Percentiles rank a stretch among this genome's conserved stretches.
Evolutionary conservation across 768 basidiomycete species (phyloP).

Genomic region (Pholiota conissans): DNA sequence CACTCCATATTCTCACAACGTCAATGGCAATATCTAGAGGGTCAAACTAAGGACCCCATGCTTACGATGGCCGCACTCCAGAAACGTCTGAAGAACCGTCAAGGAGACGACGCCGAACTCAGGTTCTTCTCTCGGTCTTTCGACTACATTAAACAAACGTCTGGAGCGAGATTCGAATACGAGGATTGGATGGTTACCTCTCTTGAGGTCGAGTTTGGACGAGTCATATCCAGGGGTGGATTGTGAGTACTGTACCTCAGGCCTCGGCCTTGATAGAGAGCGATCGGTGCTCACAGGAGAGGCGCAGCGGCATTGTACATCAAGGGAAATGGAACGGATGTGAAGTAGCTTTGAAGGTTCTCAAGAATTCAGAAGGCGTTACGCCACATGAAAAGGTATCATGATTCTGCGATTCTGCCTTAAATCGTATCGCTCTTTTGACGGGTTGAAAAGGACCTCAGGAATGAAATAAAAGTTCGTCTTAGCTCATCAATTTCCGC

Average conservation of each 20-base stretch:
- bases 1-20: no score
- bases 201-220: slow-evolving; percentile 20
- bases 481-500: no score
- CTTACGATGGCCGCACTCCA: neutral
- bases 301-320: slow-evolving; percentile 8
- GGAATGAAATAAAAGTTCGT: neutral
- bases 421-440: neutral
- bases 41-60: neutral
- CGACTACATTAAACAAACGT: neutral
- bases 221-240: slow-evolving; percentile 15
- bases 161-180: neutral
- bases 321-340: slow-evolving; percentile 12
- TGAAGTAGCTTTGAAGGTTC: slow-evolving; percentile 15
- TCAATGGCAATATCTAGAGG: no score
- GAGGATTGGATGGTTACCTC: slow-evolving; percentile 20
- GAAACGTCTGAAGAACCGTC: neutral
- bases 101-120: neutral
- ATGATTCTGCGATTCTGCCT: neutral
- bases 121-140: neutral
- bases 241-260: slow-evolving; percentile 12
- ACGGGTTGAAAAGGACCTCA: neutral
- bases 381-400: slow-evolving; percentile 6
- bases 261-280: neutral
- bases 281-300: neutral
- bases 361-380: slow-evolving; percentile 7